Percentiles rank a stretch among this genome's conserved stretches.
phyloP scores from a whole-genome alignment of 1,284 basidiomycete species.

The Anthracocystis walkeri region DNA sequence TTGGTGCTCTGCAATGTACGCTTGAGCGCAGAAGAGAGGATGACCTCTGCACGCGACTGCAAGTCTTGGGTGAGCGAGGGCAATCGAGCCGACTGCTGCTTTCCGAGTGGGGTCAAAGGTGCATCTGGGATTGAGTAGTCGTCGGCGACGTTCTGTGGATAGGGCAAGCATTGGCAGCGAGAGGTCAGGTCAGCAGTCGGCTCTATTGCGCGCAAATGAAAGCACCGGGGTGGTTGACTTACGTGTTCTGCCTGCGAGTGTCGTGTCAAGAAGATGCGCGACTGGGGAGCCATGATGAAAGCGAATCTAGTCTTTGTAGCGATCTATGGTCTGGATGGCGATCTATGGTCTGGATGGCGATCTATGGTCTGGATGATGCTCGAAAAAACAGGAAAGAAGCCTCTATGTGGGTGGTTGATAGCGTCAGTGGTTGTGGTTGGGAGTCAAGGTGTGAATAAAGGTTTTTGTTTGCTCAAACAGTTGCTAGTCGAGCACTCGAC shows the following conservation, averaged over 20 bases:
- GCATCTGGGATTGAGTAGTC: conserved; percentile 66
- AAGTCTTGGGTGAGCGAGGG: conserved; percentile 51
- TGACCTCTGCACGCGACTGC: conserved; percentile 55
- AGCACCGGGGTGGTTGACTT: conserved; percentile 15
- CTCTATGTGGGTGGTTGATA: background rate
- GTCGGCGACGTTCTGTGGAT: conserved; percentile 52
- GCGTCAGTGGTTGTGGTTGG: background rate
- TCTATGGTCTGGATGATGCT: background rate
- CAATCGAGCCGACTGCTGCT: conserved; percentile 61
- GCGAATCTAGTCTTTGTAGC: background rate
- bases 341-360: background rate
- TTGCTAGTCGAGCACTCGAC: too few relatives aligned
- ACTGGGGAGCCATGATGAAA: conserved; percentile 46
- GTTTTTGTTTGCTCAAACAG: background rate
- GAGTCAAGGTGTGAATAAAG: background rate
- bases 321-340: background rate
- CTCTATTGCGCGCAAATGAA: too few relatives aligned
- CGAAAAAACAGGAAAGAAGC: background rate
- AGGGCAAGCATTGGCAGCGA: background rate
- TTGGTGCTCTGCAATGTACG: conserved; percentile 66
- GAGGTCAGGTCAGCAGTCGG: background rate
- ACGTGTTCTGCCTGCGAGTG: conserved; percentile 65
- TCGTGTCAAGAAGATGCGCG: conserved; percentile 58
- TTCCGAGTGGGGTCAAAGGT: conserved; percentile 66
- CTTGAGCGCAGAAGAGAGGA: conserved; percentile 62